Percentiles rank a stretch among this genome's conserved stretches.
These are phyloP conservation scores for Wickerhamomyces sp. DNA, from an alignment of 1,139 yeast species.

Conservation along the genomic window DNA sequence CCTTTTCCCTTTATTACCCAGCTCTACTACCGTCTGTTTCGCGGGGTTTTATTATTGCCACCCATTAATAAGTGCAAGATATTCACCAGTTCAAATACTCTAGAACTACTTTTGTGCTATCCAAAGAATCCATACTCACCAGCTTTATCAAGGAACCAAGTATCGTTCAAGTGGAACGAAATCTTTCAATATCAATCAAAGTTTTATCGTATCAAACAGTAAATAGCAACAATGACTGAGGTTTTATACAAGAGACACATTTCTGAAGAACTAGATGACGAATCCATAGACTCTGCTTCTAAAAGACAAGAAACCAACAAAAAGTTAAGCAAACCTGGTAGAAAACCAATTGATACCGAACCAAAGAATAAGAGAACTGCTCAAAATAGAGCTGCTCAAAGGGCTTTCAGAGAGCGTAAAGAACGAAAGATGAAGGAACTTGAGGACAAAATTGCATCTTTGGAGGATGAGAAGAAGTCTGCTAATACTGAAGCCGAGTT, in stretches of 20 bases:
- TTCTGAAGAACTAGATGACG: conserved; percentile 8
- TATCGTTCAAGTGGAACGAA: too few relatives aligned
- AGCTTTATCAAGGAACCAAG: too few relatives aligned
- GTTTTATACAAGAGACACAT: conserved; percentile 15
- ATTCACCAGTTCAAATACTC: too few relatives aligned
- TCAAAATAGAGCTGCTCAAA: conserved; percentile 95
- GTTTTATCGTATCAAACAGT: too few relatives aligned
- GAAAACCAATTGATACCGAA: conserved; percentile 75
- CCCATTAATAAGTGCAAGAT: not conserved
- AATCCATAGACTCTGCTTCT: conserved; percentile 4
- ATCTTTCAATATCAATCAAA: too few relatives aligned
- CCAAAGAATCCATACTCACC: too few relatives aligned
- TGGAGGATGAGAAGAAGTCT: conserved; percentile 66
- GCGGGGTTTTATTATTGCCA: not conserved
- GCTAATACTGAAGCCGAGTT: conserved; percentile 68
- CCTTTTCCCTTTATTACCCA: too few relatives aligned
- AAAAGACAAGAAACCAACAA: conserved; percentile 25
- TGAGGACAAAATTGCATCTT: conserved; percentile 65
- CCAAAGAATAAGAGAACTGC: conserved; percentile 88
- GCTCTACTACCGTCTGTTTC: not conserved
- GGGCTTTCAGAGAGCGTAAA: conserved; percentile 93
- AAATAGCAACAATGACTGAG: conserved; percentile 6
- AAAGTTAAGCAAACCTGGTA: conserved; percentile 45
- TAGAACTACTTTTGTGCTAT: too few relatives aligned
- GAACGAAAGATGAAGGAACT: conserved; percentile 82